Base-by-base conservation (phyloP, 176 grass and related monocot species). In the Alopecurus myosuroides region DNA sequence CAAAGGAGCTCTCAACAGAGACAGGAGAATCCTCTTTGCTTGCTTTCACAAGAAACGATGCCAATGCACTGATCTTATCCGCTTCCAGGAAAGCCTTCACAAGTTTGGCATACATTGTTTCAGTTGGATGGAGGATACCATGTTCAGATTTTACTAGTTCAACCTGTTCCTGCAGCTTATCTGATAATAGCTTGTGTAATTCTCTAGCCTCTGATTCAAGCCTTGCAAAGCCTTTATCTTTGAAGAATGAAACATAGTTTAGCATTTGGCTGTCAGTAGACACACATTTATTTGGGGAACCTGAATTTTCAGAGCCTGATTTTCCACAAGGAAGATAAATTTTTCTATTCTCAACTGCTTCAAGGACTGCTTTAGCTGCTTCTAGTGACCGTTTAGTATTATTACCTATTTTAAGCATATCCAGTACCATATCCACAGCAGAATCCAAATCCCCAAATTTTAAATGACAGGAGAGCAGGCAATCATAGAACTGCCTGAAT, bases 81-180 rank as follows among this genome's bases (percentile, higher is more conserved):
- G 85, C 85, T 83, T 98, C 83, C 77, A 98, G 58, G 83, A 95
- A 98, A 85, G 80, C 80, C 83, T 85, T 98, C 31, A 93, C 90
- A 78, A 95, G 91, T 74, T 92, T 95, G 45, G 96, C 96, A 78
- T 95, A 98, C 89, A 95, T 85, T 84, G 85, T 90, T 90, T 95
- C 91, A 19, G 93, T 98, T 90, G 93, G 96, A 80, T 98, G 84
- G 65, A 98, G 87, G 58, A 98, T 92, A 37, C 96, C 93, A 65
- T 63, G 72, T 83, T 94, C 89, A 82, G 67, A 95, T 83, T 87
- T 95, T 60, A 98, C 89, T 66, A 98, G 86, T 41, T 85, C 85
- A 57, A 85, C 80, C 33, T 90, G 71, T 51, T 85, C 85, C 60
- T 91, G 93, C 62, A 94, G 83, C 82, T 93, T 94, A 71, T 90